A percentile compares a stretch with the other conserved stretches of the same genome.
These are phyloP conservation scores for Alloteropsis angusta DNA, from an alignment of 202 grass and related monocot genomes.

Conservation along the genomic window DNA sequence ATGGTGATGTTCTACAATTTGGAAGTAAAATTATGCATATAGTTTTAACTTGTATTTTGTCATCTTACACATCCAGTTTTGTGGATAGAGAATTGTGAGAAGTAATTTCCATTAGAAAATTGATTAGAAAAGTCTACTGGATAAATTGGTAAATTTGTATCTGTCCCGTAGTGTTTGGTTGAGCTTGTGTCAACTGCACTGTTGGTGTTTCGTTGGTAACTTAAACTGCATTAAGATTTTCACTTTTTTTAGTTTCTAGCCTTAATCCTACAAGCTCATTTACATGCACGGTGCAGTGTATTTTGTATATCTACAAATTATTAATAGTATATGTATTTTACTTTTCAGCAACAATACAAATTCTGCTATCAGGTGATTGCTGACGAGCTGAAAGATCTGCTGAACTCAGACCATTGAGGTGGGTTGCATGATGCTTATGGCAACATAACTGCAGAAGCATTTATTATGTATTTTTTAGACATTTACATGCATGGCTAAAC, in stretches of 20 bases:
- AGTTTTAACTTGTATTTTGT: not conserved
- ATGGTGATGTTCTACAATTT: not conserved
- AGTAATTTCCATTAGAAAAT: not conserved
- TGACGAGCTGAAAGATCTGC: conserved; percentile 73
- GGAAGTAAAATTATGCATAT: not conserved
- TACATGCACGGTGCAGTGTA: not conserved
- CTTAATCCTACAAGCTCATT: not conserved
- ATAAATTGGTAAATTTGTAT: not conserved
- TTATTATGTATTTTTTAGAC: not conserved
- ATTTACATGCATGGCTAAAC: not conserved
- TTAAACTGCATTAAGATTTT: not conserved
- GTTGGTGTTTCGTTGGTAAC: not conserved
- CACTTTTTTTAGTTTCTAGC: not conserved
- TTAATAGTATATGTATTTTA: not conserved
- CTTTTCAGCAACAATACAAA: conserved; percentile 72
- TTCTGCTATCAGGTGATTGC: conserved; percentile 75
- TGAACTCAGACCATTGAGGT: conserved; percentile 39
- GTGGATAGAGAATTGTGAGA: not conserved
- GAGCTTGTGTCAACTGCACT: not conserved
- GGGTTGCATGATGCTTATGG: not conserved
- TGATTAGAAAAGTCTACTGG: not conserved
- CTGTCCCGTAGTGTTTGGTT: not conserved
- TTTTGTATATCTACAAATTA: not conserved
- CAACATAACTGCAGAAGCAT: not conserved
- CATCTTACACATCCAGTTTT: not conserved